phyloP scores from a whole-genome alignment of 176 grass and related monocot genomes.

The Aegilops longissima region DNA sequence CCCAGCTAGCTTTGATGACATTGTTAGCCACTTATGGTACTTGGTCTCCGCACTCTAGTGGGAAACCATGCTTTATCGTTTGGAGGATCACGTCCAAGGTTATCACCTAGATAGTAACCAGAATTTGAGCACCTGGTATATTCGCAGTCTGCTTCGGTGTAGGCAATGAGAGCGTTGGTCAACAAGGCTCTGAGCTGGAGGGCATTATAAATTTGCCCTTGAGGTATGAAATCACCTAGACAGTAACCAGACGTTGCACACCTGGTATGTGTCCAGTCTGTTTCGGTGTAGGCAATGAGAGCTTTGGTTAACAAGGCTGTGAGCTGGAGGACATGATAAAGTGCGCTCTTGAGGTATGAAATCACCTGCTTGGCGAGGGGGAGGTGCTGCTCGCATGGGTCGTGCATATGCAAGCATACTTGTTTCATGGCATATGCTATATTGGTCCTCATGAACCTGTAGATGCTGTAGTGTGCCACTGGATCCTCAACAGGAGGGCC shows the following conservation, averaged over 20 bases:
- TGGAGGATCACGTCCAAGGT: neutral
- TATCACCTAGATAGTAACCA: neutral
- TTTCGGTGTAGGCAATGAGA: neutral
- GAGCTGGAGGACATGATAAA: neutral
- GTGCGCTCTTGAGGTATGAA: neutral
- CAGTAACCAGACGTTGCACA: no score
- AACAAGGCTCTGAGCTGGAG: neutral
- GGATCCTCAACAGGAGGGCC: neutral
- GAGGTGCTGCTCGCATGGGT: neutral
- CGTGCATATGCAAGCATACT: neutral
- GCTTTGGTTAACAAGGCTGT: neutral
- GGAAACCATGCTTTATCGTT: neutral
- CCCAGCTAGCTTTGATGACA: neutral
- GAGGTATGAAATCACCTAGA: neutral
- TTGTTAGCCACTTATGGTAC: neutral
- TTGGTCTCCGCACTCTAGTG: neutral
- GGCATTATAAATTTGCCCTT: neutral
- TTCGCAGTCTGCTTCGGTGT: neutral
- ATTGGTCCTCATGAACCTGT: neutral
- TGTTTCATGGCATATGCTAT: neutral
- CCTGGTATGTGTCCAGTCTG: neutral
- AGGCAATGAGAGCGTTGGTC: neutral
- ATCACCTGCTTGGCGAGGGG: neutral
- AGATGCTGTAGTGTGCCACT: neutral
- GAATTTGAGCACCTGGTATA: neutral